Base-by-base conservation (phyloP, 2,329 filamentous ascomycete genomes). In the Penicillium sp. region DNA sequence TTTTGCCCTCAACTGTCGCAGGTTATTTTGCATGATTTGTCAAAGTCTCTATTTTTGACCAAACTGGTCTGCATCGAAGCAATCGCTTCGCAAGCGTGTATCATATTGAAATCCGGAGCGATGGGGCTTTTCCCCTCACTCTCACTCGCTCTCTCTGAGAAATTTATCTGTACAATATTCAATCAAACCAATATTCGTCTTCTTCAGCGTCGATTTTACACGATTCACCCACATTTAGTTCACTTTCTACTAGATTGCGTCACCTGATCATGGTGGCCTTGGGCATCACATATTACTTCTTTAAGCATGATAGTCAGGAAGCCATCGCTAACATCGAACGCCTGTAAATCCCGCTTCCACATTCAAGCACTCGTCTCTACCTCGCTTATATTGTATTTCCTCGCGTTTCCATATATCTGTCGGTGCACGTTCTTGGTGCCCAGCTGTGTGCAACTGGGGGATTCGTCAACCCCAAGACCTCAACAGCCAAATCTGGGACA, bases 31-130 rank as follows among this genome's bases (percentile, higher is more conserved):
- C 23, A 26, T 24, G 16, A 37, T 42, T 18, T 21, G 42, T 48
- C 26, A 18, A 53, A 53, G 44, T 36, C 29, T 31, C 28, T 59
- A 33, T 53, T 36, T 19, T 46, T 47, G 34, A 34, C 39, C 52
- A 43, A 26, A n/a, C 26, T 19, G 24, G 33, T 48, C 43, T 59
- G 55, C 56, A 58, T 56, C 33, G 43, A 56, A 46, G 34, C 45
- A 51, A 47, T 28, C 29, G 42, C 40, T 56, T 52, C 40, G 39
- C 42, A 33, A 33, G 43, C n/a, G 54, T 63, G 51, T 64, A 60
- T 48, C 31, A 53, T 61, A 60, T 9, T 40, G 46, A 23, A 36
- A 19, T 23, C 19, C 29, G 40, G 18, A 16, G 26, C 14, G 26
- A 26, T 44, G 40, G 29, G 21, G n/a, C 44, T 31, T n/a, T 14